Base-by-base conservation (phyloP, 148 eudicot genomes). In the Oxyria digyna region DNA sequence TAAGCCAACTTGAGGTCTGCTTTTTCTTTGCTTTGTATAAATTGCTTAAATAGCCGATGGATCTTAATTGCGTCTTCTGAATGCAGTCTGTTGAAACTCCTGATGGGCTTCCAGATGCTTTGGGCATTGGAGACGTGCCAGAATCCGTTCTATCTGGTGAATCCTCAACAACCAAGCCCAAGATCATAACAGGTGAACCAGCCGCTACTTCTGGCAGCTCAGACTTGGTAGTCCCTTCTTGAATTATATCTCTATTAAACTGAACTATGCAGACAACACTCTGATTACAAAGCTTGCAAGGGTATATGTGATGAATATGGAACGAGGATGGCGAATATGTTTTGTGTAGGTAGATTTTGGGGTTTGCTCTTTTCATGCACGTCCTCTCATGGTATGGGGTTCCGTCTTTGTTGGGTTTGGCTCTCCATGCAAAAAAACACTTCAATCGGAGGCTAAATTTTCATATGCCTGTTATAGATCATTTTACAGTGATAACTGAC, bases 1-100 rank as follows among this genome's bases (percentile, higher is more conserved):
- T 93, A 73, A 74, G 72, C 62, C 83, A 93, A 59, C 87, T 93
- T 42, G 95, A 84, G 96, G 98, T 93, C 79, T 27, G 32, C 69
- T n/a, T 23, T 26, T 64, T 64, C 40, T 64, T 38, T 33, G 6
- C 12, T 32, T 64, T 35, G 26, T 14, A 35, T 35, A 35, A 13
- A 14, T 45, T 4, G n/a, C 50, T 45, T 45, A 4, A 3, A 45
- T 45, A 35, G 15, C 49, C 15, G 3, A n/a, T 2, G 20, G 50
- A 3, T 45, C 18, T 17, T 45, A 6, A 49, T 11, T 55, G 2
- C 15, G 3, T 24, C 32, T 24, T 64, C 23, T 62, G 67, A 26
- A 5, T 38, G 67, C 87, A 88, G 95, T 62, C 81, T 6, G 71
- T 18, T 35, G 84, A 76, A 42, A 72, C 59, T 50, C 70, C 68